Base-by-base conservation (phyloP, 352 stramenopile species). In the Nothophytophthora sp. region DNA sequence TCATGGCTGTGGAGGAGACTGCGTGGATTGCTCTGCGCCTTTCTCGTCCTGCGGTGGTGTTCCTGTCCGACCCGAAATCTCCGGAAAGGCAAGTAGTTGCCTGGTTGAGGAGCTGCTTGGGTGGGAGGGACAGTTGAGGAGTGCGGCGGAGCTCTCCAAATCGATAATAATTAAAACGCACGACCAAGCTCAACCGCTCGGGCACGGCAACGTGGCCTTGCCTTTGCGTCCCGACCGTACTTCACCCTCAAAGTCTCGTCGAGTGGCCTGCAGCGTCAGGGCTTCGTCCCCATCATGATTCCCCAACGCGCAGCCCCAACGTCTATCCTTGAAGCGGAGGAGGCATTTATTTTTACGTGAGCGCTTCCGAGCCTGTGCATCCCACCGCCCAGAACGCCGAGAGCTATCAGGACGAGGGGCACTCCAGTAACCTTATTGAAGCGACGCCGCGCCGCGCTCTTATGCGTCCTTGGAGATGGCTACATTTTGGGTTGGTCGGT, bases 131-230 rank as follows among this genome's bases (percentile, higher is more conserved):
- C n/a, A n/a, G 27, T 11, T 11, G 34, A 16, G 34, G 22, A 20
- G 20, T 70, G 55, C 18, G 33, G 29, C 33, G 44, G 30, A 38
- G 35, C 36, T n/a, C 41, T 58, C 55, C 28, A 59, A 70, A 49
- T 30, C 15, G 50, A 66, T 43, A 68, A 60, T 68, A 60, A 47
- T 47, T 45, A 50, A 52, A 42, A 37, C 19, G 36, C 15, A 38
- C 42, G n/a, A 18, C 10, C 16, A 38, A 19, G 29, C 28, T n/a
- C 24, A 34, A 23, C 49, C 39, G 37, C 16, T 39, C 15, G 24
- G 34, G 50, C 28, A 28, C 1, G 3, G 23, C 22, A 32, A 43
- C 19, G 16, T n/a, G n/a, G n/a, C n/a, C n/a, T n/a, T n/a, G 16
- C 23, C 29, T n/a, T 19, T 20, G 36, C 38, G 49, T 40, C 52